These are phyloP conservation scores for Prunus yedoensis DNA, from an alignment of 331 rosid genomes.

Conservation along the genomic window DNA sequence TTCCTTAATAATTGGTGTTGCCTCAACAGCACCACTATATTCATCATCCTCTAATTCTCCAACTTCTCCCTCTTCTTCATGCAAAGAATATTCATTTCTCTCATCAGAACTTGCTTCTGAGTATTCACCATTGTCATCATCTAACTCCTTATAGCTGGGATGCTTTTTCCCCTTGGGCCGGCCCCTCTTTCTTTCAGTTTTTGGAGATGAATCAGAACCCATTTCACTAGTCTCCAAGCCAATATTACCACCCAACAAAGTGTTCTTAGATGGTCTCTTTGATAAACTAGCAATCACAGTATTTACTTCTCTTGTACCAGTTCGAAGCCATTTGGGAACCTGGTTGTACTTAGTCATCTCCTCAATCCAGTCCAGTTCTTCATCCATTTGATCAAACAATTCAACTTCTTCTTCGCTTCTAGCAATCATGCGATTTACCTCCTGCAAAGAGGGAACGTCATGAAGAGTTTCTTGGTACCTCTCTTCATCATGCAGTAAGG, in stretches of 20 bases:
- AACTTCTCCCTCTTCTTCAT: conserved; percentile 84
- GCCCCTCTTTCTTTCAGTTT: conserved; percentile 81
- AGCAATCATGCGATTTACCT: conserved; percentile 99
- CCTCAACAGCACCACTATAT: conserved; percentile 72
- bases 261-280: conserved; percentile 71
- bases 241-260: conserved; percentile 51
- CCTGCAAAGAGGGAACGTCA: conserved; percentile 92
- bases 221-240: conserved; percentile 59
- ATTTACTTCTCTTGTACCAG: conserved; percentile 78
- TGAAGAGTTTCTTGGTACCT: conserved; percentile 94
- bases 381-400: conserved; percentile 97
- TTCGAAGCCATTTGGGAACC: conserved; percentile 95
- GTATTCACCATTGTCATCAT: conserved; percentile 81
- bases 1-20: conserved; percentile 58
- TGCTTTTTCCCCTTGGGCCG: conserved; percentile 84
- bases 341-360: conserved; percentile 87
- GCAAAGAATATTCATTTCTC: conserved; percentile 78
- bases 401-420: conserved; percentile 91
- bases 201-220: conserved; percentile 73
- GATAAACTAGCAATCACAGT: conserved; percentile 71
- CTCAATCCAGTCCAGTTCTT: conserved; percentile 86
- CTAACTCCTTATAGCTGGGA: conserved; percentile 82
- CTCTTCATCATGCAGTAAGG: conserved; percentile 94
- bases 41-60: conserved; percentile 94
- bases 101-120: conserved; percentile 93